These are phyloP conservation scores for Hymenochaete sp. DNA, from an alignment of 1,284 basidiomycete species.

Conservation along the genomic window DNA sequence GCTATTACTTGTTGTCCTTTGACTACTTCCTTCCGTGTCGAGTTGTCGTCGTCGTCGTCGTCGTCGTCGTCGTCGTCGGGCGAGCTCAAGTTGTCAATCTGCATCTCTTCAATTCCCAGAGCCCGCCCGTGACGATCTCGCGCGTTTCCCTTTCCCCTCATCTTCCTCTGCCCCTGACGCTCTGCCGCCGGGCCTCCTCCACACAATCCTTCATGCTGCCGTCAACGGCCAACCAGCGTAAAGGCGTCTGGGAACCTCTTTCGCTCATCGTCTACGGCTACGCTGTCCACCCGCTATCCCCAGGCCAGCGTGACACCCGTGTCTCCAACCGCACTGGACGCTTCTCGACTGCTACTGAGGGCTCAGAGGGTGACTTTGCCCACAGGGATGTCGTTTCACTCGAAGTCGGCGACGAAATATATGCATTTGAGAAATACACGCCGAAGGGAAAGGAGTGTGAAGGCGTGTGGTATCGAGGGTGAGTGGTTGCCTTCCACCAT, in stretches of 20 bases:
- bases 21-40: too few species aligned
- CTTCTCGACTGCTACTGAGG: slow-evolving; percentile 62
- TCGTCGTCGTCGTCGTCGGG: neutral
- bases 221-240: slow-evolving; percentile 20
- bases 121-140: too few species aligned
- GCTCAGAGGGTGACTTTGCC: slow-evolving; percentile 54
- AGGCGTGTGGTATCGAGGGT: slow-evolving; percentile 86
- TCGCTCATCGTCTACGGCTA: slow-evolving; percentile 78
- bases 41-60: slow-evolving; percentile 1
- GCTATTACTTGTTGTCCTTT: too few species aligned
- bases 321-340: slow-evolving; percentile 47
- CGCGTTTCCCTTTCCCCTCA: neutral
- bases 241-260: slow-evolving; percentile 68
- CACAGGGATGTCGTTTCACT: slow-evolving; percentile 72
- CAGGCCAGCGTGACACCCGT: slow-evolving; percentile 63
- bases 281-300: slow-evolving; percentile 69
- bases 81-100: neutral
- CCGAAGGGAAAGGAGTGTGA: slow-evolving; percentile 66
- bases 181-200: neutral
- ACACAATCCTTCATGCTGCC: slow-evolving; percentile 12
- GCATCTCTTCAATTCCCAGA: too few species aligned
- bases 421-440: slow-evolving; percentile 87
- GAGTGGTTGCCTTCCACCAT: slow-evolving; percentile 29
- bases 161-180: neutral
- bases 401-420: slow-evolving; percentile 92